Base-by-base conservation (phyloP, 352 stramenopile genomes). In the Elongisporangium prolatum region DNA sequence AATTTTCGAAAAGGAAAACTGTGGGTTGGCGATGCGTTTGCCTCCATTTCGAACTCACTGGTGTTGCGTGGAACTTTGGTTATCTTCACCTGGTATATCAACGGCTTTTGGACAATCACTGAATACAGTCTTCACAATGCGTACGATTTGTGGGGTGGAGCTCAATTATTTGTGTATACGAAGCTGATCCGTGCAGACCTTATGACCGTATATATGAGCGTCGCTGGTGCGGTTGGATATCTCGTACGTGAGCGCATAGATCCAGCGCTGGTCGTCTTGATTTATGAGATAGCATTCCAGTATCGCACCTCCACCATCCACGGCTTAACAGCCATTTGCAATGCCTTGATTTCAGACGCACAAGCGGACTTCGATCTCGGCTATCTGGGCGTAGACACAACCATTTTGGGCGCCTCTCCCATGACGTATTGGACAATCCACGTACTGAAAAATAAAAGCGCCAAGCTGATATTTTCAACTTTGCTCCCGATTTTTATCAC, bases 11-110 rank as follows among this genome's bases (percentile, higher is more conserved):
- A 66, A 10, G 68, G 68, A 1, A 66, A 69, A 50, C 50, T 84
- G 25, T 88, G 71, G 74, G 57, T 84, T 37, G 74, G 74, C n/a
- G 71, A 81, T 22, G 71, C 74, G 0, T 84, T 84, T 48, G 64
- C 70, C 13, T 73, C 74, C 18, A 67, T 87, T 4, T 84, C 72
- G 8, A 72, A 50, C 16, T 62, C 64, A 0, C 60, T 84, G 47
- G 48, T 69, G 1, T 69, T 75, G 51, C 70, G 72, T n/a, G 70
- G 69, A 0, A 54, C 65, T 4, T 56, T 74, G 16, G 68, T 87
- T 1, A 9, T 84, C 0, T 54, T 81, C 4, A 64, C 60, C 3
- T 81, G 74, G 63, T 56, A 71, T 28, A 48, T 87, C n/a, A 78
- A 87, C 22, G 67, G 57, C 0, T 81, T 71, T 38, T 87, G 73